Evolutionary conservation across 2,329 filamentous ascomycete species (phyloP).

Genomic region (Botrytis byssoidea): DNA sequence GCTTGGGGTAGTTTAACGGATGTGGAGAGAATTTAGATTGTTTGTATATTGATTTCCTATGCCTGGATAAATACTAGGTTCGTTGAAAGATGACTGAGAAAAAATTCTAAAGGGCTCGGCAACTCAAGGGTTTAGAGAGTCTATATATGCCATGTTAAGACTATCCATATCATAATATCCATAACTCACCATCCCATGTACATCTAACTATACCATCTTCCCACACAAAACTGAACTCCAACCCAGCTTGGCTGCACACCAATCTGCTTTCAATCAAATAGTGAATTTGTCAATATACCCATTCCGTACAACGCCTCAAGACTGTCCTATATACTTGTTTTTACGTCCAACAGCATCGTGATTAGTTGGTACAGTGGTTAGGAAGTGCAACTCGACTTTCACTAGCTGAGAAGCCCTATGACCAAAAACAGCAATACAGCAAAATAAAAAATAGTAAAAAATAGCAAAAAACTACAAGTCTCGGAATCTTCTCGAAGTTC

Average conservation of each 20-base stretch:
- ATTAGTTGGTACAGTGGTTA: neutral
- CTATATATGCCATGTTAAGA: neutral
- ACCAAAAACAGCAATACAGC: too few relatives aligned
- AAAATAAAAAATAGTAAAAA: too few relatives aligned
- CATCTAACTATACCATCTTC: neutral
- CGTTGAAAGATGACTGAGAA: too few relatives aligned
- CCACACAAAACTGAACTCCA: neutral
- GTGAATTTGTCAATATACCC: neutral
- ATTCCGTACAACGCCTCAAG: neutral
- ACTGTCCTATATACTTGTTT: neutral
- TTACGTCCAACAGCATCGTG: neutral
- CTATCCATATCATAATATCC: neutral
- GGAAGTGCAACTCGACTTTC: neutral
- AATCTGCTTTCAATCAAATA: neutral
- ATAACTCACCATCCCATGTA: neutral
- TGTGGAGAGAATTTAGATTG: neutral
- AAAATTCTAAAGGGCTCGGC: fast-evolving
- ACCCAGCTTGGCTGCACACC: neutral
- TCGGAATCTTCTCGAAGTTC: too few relatives aligned
- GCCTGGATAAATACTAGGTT: neutral
- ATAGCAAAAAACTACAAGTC: too few relatives aligned
- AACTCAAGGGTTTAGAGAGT: neutral
- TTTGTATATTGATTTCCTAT: neutral
- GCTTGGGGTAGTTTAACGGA: neutral
- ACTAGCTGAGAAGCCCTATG: neutral